These are phyloP conservation scores for Botrytis sinoallii DNA, from an alignment of 2,329 filamentous ascomycete genomes.

Conservation along the genomic window DNA sequence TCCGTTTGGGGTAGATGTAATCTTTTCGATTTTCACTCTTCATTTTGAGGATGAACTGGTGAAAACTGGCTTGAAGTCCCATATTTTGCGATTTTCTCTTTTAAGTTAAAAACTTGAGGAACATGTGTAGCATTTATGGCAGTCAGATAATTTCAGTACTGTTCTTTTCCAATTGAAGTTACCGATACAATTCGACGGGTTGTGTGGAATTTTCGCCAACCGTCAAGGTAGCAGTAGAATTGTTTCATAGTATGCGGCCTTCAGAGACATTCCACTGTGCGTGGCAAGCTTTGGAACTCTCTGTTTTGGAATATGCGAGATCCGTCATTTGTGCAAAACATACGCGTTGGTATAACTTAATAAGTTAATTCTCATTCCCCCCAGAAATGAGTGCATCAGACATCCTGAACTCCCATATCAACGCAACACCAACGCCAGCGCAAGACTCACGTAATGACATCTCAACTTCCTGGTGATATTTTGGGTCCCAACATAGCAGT, in stretches of 20 bases:
- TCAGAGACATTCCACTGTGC: neutral
- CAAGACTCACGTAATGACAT: neutral
- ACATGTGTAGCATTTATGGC: neutral
- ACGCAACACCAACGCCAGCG: neutral
- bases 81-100: neutral
- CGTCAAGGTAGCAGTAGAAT: neutral
- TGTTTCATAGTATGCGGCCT: neutral
- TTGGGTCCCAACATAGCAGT: neutral
- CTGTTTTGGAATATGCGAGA: neutral
- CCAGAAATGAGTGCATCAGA: neutral
- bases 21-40: neutral
- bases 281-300: neutral
- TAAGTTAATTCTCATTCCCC: neutral
- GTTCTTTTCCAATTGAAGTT: neutral
- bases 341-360: neutral
- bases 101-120: fast-evolving
- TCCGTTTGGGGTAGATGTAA: neutral
- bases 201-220: neutral
- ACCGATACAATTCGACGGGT: neutral
- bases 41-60: neutral
- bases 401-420: neutral
- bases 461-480: fast-evolving
- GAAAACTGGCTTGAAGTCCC: neutral
- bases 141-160: neutral
- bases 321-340: too few species aligned